Evolutionary conservation across 495 filamentous ascomycete species (phyloP).

Genomic region (Pyrenula massariospora): DNA sequence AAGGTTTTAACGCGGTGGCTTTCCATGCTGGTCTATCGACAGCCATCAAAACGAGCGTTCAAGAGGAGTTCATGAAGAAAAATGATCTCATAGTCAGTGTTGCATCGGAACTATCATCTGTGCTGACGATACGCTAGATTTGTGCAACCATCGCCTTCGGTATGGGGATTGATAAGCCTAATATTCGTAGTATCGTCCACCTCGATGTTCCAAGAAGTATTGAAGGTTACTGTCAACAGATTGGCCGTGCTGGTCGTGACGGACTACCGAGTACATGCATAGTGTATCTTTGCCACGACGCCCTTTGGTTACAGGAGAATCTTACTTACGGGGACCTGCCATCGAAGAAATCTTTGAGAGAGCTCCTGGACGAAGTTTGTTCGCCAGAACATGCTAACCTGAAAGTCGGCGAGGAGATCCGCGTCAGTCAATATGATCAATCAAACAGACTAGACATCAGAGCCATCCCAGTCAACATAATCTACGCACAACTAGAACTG

Average conservation of each 20-base stretch:
- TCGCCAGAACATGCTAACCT: neutral
- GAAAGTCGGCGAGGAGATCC: neutral
- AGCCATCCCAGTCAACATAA: constrained; percentile 10
- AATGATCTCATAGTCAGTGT: constrained; percentile 22
- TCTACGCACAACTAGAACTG: constrained; percentile 37
- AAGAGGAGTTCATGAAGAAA: constrained; percentile 41
- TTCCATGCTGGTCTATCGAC: constrained; percentile 35
- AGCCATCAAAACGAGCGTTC: constrained; percentile 26
- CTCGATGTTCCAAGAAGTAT: constrained; percentile 41
- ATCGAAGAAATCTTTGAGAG: constrained; percentile 27
- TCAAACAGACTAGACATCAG: neutral
- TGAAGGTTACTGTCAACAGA: constrained; percentile 49
- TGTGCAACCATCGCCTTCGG: constrained; percentile 51
- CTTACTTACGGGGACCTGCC: constrained; percentile 46
- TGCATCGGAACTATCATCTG: neutral
- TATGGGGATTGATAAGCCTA: constrained; percentile 47
- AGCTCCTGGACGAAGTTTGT: constrained; percentile 32
- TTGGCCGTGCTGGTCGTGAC: constrained; percentile 47
- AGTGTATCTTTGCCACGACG: constrained; percentile 38
- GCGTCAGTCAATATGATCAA: neutral
- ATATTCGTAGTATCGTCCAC: constrained; percentile 47
- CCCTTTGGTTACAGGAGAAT: constrained; percentile 38
- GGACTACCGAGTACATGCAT: constrained; percentile 37
- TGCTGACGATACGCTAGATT: constrained; percentile 12
- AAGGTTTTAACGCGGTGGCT: constrained; percentile 26